A percentile compares a stretch with the other conserved stretches of the same genome.
Evolutionary conservation across 306 rosid species (phyloP).

Genomic region (Lupinus albus): DNA sequence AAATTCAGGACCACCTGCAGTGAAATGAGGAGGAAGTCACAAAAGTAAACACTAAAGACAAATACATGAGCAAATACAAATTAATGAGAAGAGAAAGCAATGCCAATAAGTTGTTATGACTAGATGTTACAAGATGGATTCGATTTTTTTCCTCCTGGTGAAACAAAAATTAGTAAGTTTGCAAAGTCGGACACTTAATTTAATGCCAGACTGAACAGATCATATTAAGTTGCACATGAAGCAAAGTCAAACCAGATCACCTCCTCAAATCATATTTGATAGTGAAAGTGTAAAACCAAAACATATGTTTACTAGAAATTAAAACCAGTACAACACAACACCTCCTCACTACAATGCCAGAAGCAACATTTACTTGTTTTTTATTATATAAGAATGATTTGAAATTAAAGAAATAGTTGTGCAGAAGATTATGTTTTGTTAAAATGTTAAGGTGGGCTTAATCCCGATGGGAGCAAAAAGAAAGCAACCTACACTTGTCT

Average conservation of each 20-base stretch:
- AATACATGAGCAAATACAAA: conserved; percentile 22
- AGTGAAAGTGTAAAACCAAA: background rate
- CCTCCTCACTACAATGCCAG: conserved; percentile 1
- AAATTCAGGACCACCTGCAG: conserved; percentile 83
- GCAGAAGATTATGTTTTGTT: background rate
- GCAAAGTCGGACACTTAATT: background rate
- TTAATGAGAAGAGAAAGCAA: conserved; percentile 26
- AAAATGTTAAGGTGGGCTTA: background rate
- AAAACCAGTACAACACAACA: background rate
- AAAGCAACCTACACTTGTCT: background rate
- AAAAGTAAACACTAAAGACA: conserved; percentile 24
- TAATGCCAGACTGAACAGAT: background rate
- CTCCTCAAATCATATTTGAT: background rate
- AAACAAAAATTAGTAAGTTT: conserved; percentile 11
- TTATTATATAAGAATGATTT: background rate
- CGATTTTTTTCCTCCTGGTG: background rate
- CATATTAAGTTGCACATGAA: conserved; percentile 15
- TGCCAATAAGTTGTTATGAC: background rate
- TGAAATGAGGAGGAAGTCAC: conserved; percentile 44
- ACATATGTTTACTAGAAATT: conserved; percentile 14
- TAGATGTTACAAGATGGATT: conserved; percentile 31
- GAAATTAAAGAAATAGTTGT: conserved; percentile 22
- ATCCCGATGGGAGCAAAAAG: background rate
- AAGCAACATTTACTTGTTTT: conserved; percentile 7
- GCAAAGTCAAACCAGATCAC: conserved; percentile 5